Base-by-base conservation (phyloP, 78 protist species). In the Dictyostelium intermedium region DNA sequence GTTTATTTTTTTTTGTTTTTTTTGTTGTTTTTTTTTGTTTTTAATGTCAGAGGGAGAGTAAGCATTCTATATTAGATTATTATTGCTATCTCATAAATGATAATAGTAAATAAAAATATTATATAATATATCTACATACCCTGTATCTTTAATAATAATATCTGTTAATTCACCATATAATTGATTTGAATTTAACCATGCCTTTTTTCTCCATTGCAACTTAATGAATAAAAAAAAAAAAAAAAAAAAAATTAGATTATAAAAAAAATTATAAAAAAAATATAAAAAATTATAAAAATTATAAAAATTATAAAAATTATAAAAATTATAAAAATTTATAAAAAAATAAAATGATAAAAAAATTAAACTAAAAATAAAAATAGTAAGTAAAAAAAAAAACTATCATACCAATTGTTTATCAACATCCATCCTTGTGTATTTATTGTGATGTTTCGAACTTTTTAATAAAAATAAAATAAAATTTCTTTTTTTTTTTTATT, bases 121-220 rank as follows among this genome's bases (percentile, higher is more conserved):
- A 47, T 10, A 56, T 56, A 50, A 25, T 72, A 27, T 34, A 16
- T 39, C 43, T 43, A 10, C 93, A 43, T 89, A 89, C 93, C 25
- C 39, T 25, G 85, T 89, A 69, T 89, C 93, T 47, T 89, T 89
- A 32, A 89, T 83, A 34, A 23, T 50, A 32, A 66, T n/a, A 27
- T 78, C 85, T 6, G 84, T 83, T 32, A 89, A 80, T 34, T 89
- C 93, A 34, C 93, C 93, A 80, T 89, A 89, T 14, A 89, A 30
- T 25, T 82, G 79, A 16, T 30, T 69, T 37, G 87, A 61, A 80
- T 89, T 89, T 20, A 63, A 61, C 93, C 93, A 89, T 14, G 93
- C 93, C 13, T 16, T 80, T 23, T 66, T 89, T 69, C 20, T 78
- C 93, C 93, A 89, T 56, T 81, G 72, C 20, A 81, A 34, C 77